Evolutionary conservation across 2,329 filamentous ascomycete genomes (phyloP).

Genomic region (Sporothrix variecibatus): DNA sequence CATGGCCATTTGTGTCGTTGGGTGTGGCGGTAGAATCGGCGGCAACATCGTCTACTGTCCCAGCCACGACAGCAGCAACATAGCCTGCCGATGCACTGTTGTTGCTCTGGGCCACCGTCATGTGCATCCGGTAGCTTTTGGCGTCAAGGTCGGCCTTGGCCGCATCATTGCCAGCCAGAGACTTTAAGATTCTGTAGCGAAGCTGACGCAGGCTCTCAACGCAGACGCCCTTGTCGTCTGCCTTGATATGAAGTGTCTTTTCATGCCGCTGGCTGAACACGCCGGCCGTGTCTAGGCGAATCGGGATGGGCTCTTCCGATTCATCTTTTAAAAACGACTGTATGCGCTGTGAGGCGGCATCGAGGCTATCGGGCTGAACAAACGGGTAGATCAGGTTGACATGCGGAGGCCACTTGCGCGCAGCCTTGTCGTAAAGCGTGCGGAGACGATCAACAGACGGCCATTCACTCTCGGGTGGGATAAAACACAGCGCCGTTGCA

Average conservation of each 20-base stretch:
- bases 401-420: slow-evolving; percentile 65
- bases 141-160: slow-evolving; percentile 23
- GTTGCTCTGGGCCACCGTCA: slow-evolving; percentile 62
- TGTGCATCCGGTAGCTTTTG: slow-evolving; percentile 48
- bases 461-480: slow-evolving; percentile 55
- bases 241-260: slow-evolving; percentile 52
- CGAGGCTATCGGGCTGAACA: slow-evolving; percentile 51
- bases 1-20: slow-evolving; percentile 46
- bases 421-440: slow-evolving; percentile 63
- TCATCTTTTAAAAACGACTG: slow-evolving; percentile 37
- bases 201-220: slow-evolving; percentile 38
- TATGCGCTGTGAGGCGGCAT: slow-evolving; percentile 45
- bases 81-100: background rate
- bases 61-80: background rate
- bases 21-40: slow-evolving; percentile 44
- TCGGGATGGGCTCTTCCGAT: slow-evolving; percentile 24
- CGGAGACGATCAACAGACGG: slow-evolving; percentile 56
- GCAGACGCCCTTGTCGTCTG: slow-evolving; percentile 30
- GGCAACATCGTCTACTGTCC: background rate
- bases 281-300: slow-evolving; percentile 46
- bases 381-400: slow-evolving; percentile 69
- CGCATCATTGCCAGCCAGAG: slow-evolving; percentile 34
- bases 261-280: slow-evolving; percentile 52
- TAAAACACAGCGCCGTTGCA: slow-evolving; percentile 62
- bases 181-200: slow-evolving; percentile 39